Conservation (phyloP, 1,284 basidiomycete species). For the Marasmius fiardii region DNA sequence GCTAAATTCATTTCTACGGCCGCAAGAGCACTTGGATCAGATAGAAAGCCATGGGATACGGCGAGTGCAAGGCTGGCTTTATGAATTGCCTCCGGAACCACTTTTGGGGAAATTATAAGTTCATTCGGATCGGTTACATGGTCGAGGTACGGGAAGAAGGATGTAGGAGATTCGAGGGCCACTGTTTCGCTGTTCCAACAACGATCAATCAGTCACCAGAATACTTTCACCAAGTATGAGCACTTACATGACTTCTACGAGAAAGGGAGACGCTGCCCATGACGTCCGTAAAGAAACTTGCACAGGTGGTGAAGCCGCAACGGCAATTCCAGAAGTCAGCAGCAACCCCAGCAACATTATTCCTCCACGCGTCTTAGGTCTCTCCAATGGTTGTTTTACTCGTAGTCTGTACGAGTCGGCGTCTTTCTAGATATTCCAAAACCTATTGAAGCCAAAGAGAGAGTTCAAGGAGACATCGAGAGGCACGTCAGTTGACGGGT, state of each 20-base stretch:
- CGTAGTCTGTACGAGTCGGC: too few relatives aligned
- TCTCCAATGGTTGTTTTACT: too few relatives aligned
- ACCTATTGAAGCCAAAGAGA: too few relatives aligned
- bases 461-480: neutral
- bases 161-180: slow-evolving; percentile 58
- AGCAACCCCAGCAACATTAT: neutral
- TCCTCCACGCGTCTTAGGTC: neutral
- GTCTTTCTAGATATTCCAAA: too few relatives aligned
- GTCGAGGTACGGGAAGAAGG: slow-evolving; percentile 71
- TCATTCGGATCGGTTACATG: slow-evolving; percentile 53
- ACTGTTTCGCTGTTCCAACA: slow-evolving; percentile 37
- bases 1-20: slow-evolving; percentile 62
- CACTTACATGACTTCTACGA: slow-evolving; percentile 82
- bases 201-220: slow-evolving; percentile 3
- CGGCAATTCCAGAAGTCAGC: neutral
- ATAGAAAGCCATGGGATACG: slow-evolving; percentile 40
- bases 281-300: slow-evolving; percentile 77
- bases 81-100: slow-evolving; percentile 52
- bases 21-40: slow-evolving; percentile 44
- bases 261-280: slow-evolving; percentile 72
- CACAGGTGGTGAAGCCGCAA: slow-evolving; percentile 51
- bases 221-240: slow-evolving; percentile 2
- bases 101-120: slow-evolving; percentile 28
- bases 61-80: slow-evolving; percentile 52
- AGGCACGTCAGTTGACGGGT: neutral